phyloP scores from a whole-genome alignment of 768 basidiomycete genomes.

The Mycena galopus region DNA sequence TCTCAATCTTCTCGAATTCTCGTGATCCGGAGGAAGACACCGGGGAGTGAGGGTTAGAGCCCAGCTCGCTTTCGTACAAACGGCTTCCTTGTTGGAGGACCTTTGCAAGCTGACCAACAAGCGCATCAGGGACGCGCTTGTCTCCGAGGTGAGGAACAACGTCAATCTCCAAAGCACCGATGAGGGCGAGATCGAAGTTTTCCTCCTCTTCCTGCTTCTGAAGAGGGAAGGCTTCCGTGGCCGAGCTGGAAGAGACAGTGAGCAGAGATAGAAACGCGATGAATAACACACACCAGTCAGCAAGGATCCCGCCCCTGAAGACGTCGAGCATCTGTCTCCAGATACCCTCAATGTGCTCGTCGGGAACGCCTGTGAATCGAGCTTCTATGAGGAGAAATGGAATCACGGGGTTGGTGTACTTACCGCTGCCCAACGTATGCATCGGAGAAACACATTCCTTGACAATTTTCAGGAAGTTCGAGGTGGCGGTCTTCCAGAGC shows the following conservation, averaged over 20 bases:
- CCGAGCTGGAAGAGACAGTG: conserved; percentile 57
- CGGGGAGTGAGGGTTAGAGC: conserved; percentile 35
- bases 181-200: conserved; percentile 86
- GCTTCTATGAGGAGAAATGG: not conserved
- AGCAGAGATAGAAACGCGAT: not conserved
- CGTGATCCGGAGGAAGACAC: conserved; percentile 30
- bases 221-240: conserved; percentile 67
- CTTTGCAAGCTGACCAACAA: conserved; percentile 76
- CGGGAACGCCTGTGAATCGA: conserved; percentile 61
- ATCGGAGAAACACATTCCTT: conserved; percentile 73
- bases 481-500: conserved; percentile 96
- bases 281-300: conserved; percentile 77
- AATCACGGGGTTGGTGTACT: conserved; percentile 26
- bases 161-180: conserved; percentile 83
- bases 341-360: conserved; percentile 80
- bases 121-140: conserved; percentile 74
- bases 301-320: conserved; percentile 84
- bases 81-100: conserved; percentile 81
- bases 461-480: conserved; percentile 79
- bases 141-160: conserved; percentile 84
- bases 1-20: conserved; percentile 53
- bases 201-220: conserved; percentile 84
- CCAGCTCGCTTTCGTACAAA: conserved; percentile 59
- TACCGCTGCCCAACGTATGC: conserved; percentile 64
- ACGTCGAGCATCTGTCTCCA: conserved; percentile 90